phyloP scores from a whole-genome alignment of 352 stramenopile species.

The Phytophthora colocasiae region DNA sequence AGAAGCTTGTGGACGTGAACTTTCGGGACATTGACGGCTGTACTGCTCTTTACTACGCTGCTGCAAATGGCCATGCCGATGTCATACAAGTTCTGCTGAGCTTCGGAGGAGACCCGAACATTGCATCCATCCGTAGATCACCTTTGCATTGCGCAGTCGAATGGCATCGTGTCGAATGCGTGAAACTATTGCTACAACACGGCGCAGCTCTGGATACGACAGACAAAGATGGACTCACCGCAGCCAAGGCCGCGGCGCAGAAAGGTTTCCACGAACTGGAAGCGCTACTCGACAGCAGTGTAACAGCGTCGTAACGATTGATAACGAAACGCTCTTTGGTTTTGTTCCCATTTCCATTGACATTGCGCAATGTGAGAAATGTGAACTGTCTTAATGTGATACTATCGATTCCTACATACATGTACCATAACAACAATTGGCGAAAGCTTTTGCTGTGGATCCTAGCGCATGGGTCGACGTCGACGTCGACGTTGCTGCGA shows the following conservation, averaged over 20 bases:
- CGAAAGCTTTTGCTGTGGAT: not conserved
- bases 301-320: not conserved
- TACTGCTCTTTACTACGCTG: conserved; percentile 79
- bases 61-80: conserved; percentile 64
- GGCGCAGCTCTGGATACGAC: conserved; percentile 33
- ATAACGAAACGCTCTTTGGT: no score
- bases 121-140: conserved; percentile 66
- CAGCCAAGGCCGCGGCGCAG: conserved; percentile 43
- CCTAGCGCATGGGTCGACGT: not conserved
- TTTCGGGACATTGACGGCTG: conserved; percentile 68
- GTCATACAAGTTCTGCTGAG: conserved; percentile 62
- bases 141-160: conserved; percentile 80
- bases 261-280: conserved; percentile 42
- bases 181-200: conserved; percentile 56
- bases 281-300: conserved; percentile 11
- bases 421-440: not conserved
- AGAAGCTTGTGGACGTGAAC: conserved; percentile 71
- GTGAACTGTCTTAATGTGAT: not conserved
- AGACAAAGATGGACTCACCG: conserved; percentile 59
- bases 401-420: no score
- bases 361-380: no score
- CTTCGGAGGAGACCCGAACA: conserved; percentile 57
- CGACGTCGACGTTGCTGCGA: not conserved
- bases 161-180: conserved; percentile 73
- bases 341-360: no score